Evolutionary conservation across 805 yeast genomes (phyloP), one percentile per base, ranked within the genome.

Genomic region (Hanseniaspora nectarophila): DNA sequence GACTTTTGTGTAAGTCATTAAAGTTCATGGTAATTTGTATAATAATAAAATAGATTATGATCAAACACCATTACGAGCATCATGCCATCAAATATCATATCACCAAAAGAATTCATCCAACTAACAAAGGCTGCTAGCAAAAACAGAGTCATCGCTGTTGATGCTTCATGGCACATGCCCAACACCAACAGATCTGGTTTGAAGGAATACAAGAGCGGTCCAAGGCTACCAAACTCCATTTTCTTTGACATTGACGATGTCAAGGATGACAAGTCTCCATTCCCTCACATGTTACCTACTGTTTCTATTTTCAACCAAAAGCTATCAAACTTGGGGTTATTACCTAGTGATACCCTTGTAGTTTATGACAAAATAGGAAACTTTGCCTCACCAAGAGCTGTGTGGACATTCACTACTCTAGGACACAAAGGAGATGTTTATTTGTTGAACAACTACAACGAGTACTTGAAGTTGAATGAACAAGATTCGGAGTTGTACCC

Each of bases 131-230:
- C 59, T 1, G 29, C 58, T 4, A 32, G 31, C 13, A 15, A 34
- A 7, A 24, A 56, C 13, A 62, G 74, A 43, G 65, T 72, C 23
- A 55, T 82, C 10, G 82, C 95, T 0, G 70, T 90, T 20, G 98
- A 90, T 65, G 79, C 94, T 4, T 81, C 97, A 0, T 92, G 97
- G 97, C 87, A 80, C 65, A 74, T 90, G 77, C 96, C 97, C 45
- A 82, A 80, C 60, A 70, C 68, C 37, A 80, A 82, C 10, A 71
- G 76, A 42, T 72, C 76, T 56, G 89, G 82, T 0, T 66, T 64
- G 35, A 70, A 73, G 20, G 86, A 87, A 63, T 66, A 61, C 49
- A 81, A 73, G 61, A 66, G 68, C 40, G 63, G 70, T 23, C 78
- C 74, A 49, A 75, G 97, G 55, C 67, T 84, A 9, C 80, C 81